These are phyloP conservation scores for Syzygium malaccense DNA, from an alignment of 441 rosid species.

Conservation along the genomic window DNA sequence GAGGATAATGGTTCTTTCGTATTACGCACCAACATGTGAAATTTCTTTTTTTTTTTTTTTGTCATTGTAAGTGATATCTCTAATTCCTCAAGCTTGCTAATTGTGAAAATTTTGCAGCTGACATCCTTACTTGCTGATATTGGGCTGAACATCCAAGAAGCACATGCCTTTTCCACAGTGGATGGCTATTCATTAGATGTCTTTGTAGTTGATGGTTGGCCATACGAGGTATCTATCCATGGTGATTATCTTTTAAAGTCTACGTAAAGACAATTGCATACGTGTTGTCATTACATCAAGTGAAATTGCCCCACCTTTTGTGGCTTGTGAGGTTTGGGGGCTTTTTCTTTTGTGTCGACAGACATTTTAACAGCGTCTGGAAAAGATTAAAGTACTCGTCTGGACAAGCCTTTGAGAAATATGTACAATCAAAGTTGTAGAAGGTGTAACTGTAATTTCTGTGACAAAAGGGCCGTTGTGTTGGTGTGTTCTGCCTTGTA, in stretches of 20 bases:
- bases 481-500: background rate
- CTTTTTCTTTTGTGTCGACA: background rate
- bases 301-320: background rate
- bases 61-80: background rate
- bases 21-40: background rate
- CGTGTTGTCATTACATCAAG: background rate
- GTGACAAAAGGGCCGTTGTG: background rate
- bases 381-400: background rate
- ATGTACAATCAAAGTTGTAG: background rate
- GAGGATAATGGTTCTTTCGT: background rate
- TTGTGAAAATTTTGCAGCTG: slow-evolving; percentile 36
- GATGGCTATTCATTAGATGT: slow-evolving; percentile 72
- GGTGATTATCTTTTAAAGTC: background rate
- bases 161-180: slow-evolving; percentile 63
- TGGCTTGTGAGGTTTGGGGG: background rate
- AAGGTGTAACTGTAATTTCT: background rate
- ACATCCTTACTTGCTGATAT: slow-evolving; percentile 59
- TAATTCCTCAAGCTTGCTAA: background rate
- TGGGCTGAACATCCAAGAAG: slow-evolving; percentile 76
- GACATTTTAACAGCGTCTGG: background rate
- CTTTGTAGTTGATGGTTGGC: slow-evolving; percentile 83
- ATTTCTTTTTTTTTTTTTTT: background rate
- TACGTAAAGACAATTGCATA: background rate
- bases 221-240: slow-evolving; percentile 42
- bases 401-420: background rate